Conservation (phyloP, 2,329 filamentous ascomycete species). For the Alternaria tenuissima region DNA sequence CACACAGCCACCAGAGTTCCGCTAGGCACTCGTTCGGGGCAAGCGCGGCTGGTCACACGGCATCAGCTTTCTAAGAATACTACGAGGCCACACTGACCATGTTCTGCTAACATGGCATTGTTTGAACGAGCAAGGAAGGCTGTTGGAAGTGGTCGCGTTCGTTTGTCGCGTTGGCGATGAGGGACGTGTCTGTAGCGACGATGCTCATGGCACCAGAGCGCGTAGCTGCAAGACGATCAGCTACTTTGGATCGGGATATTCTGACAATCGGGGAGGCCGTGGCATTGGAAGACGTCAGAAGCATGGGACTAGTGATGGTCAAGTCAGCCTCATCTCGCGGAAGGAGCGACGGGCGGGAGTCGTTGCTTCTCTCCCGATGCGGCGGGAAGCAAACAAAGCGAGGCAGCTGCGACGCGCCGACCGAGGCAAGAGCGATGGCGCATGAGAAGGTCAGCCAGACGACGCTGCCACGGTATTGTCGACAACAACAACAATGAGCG, state of each 20-base stretch:
- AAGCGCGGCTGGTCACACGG: slow-evolving; percentile 38
- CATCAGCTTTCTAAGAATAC: slow-evolving; percentile 51
- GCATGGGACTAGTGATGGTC: neutral
- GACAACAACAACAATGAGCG: slow-evolving; percentile 2
- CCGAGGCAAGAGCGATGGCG: slow-evolving; percentile 27
- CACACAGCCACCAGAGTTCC: slow-evolving; percentile 47
- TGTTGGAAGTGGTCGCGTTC: neutral
- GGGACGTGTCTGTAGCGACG: neutral
- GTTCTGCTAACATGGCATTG: slow-evolving; percentile 21
- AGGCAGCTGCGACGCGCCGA: slow-evolving; percentile 16
- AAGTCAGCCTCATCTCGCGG: slow-evolving; percentile 17
- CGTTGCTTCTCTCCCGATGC: slow-evolving; percentile 27
- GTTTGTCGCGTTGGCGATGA: slow-evolving; percentile 1
- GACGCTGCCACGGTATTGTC: slow-evolving; percentile 13
- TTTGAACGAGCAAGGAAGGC: slow-evolving; percentile 20
- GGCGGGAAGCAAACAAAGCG: slow-evolving; percentile 29
- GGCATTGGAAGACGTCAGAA: neutral
- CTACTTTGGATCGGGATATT: neutral
- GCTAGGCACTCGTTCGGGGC: slow-evolving; percentile 31
- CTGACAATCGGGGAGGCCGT: neutral
- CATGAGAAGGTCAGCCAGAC: slow-evolving; percentile 19
- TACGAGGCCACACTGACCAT: slow-evolving; percentile 22
- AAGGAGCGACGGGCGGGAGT: slow-evolving; percentile 16
- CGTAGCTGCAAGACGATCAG: neutral
- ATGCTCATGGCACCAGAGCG: neutral